These are phyloP conservation scores for Trichoderma sp. DNA, from an alignment of 2,329 filamentous ascomycete genomes.

Conservation along the genomic window DNA sequence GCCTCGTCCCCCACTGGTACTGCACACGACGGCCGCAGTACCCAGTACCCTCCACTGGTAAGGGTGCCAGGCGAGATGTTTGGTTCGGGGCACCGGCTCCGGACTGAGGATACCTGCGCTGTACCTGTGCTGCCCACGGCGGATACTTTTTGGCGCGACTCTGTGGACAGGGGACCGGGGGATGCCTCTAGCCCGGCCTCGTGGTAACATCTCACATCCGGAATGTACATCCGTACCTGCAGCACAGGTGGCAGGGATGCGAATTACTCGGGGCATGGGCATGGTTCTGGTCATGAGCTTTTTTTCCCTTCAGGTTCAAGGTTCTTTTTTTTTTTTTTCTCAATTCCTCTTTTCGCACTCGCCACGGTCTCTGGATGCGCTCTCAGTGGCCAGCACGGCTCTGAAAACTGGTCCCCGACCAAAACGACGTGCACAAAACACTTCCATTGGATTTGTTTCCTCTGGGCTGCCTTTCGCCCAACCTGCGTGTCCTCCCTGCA, in stretches of 20 bases:
- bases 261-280: not conserved
- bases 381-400: not conserved
- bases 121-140: not conserved
- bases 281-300: not conserved
- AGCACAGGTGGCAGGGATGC: slow-evolving; percentile 5
- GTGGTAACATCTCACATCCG: slow-evolving; percentile 11
- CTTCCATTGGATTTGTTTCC: no score
- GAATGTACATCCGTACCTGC: slow-evolving; percentile 16
- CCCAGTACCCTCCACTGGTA: not conserved
- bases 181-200: not conserved
- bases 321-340: not conserved
- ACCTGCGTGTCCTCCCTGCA: not conserved
- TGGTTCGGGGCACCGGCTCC: not conserved
- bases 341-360: not conserved
- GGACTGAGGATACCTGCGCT: not conserved
- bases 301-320: not conserved
- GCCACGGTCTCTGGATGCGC: not conserved
- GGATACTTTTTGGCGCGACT: not conserved
- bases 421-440: not conserved
- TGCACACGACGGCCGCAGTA: not conserved
- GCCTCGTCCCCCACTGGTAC: not conserved
- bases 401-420: not conserved
- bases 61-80: not conserved
- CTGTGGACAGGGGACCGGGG: not conserved
- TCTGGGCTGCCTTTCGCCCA: not conserved